Conservation (phyloP, 2,329 filamentous ascomycete species). For the Aspergillus sp. region DNA sequence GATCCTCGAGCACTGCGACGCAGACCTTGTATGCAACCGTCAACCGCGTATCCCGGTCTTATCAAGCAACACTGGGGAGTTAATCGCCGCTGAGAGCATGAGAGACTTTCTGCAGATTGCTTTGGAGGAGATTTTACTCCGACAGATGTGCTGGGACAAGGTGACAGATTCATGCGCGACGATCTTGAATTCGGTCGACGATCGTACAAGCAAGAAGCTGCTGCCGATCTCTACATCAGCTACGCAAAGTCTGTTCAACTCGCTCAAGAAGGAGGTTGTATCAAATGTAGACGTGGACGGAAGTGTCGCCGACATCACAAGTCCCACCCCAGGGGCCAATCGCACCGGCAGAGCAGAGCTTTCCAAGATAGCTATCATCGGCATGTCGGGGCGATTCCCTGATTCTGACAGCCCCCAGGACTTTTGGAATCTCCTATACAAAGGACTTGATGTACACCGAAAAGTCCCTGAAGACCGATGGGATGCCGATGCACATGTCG, state of each 20-base stretch:
- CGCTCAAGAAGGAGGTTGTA: constrained; percentile 31
- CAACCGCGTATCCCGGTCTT: constrained; percentile 35
- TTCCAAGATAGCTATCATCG: constrained; percentile 80
- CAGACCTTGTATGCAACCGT: constrained; percentile 27
- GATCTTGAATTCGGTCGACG: constrained; percentile 15
- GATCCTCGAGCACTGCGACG: constrained; percentile 45
- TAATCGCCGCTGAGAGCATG: constrained; percentile 29
- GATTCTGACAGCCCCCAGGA: constrained; percentile 69
- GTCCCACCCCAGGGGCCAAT: constrained; percentile 21
- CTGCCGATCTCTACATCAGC: constrained; percentile 34
- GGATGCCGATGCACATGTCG: constrained; percentile 68
- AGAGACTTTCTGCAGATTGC: constrained; percentile 32
- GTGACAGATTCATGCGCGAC: constrained; percentile 35
- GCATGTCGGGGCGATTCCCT: constrained; percentile 76
- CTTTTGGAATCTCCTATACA: constrained; percentile 73
- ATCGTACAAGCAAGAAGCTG: constrained; percentile 22
- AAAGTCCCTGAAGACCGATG: constrained; percentile 67
- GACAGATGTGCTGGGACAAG: constrained; percentile 43
- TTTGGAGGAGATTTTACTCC: constrained; percentile 39
- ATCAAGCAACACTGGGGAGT: constrained; percentile 39
- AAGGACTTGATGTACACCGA: constrained; percentile 70
- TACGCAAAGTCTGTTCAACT: constrained; percentile 31
- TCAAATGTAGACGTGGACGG: constrained; percentile 27
- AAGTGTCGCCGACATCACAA: constrained; percentile 25
- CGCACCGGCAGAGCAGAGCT: constrained; percentile 30